Base-by-base conservation (phyloP, 75 land plant genomes). In the Ceratopteris richardii region DNA sequence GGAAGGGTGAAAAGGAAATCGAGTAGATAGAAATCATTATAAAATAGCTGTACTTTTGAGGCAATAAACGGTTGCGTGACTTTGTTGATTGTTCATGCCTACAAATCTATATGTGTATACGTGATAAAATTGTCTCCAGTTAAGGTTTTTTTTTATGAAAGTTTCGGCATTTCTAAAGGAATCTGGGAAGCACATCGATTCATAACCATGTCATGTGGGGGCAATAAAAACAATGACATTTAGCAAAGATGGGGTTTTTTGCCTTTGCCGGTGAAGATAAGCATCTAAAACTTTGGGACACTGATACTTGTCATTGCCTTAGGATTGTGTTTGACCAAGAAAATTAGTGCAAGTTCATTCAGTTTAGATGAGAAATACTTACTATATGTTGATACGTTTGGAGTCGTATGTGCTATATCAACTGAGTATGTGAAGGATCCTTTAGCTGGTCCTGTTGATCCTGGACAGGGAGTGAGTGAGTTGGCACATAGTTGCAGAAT, bases 221-320 rank as follows among this genome's bases (percentile, higher is more conserved):
- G 71, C 87, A 19, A 81, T 93, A n/a, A 71, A 90, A 66, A 79
- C 86, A 12, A 66, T 85, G 28, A 56, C 71, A 1, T 93, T 82
- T 61, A 63, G 78, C 54, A 59, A 64, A 43, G 70, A 76, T 12
- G 96, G 96, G 55, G 40, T 56, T 78, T 23, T 83, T 89, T 74
- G 90, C 76, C 18, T 89, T 90, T 29, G 90, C 84, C 58, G 98
- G 98, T 10, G 98, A 93, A 73, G 98, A 93, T 59, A 93, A 93
- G 61, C 66, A 78, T 27, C 90, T 93, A 39, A 94, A 94, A 50
- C 65, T 89, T 11, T 94, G 96, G 98, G 47, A 62, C 19, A 54
- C 83, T 16, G 67, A 69, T 58, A 63, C 81, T 1, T 89, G 96
- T 90, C 61, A 51, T 12, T 89, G 96, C 73, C 54, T 77, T 21